Evolutionary conservation across 768 basidiomycete species (phyloP), one percentile per base, ranked within the genome.

Genomic region (Mrakia blollopis): DNA sequence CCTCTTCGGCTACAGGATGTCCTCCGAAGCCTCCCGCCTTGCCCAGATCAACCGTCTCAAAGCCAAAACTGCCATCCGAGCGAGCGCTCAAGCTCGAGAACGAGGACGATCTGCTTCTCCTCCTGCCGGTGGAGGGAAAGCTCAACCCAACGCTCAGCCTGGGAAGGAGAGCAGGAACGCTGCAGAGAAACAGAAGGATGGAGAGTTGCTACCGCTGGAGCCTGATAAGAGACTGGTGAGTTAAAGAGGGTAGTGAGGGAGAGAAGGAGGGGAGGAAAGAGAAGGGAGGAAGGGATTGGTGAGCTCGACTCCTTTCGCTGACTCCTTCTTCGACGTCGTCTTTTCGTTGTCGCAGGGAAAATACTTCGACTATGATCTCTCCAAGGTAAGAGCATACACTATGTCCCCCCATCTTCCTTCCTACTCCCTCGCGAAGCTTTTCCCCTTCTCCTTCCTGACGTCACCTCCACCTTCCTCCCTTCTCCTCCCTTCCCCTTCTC

Each of bases 291-390:
- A 30, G 16, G 50, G 35, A 10, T 35, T 52, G 37, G 44, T 73
- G 72, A 62, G 65, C 65, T 68, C 65, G 65, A 41, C 18, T 21
- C 23, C 1, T 14, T 41, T 35, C 37, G 23, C 62, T 30, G 32
- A 28, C 30, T 73, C 23, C 60, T 2, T 72, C 57, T 57, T 44
- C 35, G 30, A n/a, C n/a, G n/a, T n/a, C n/a, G n/a, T n/a, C n/a
- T n/a, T 63, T 18, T 73, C 35, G n/a, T 44, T 21, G n/a, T 13
- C 14, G 13, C 39, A 80, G 79, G 96, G 93, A 37, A 92, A 89
- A 68, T 98, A 98, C 85, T 96, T 96, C 80, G 96, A 98, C 80
- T 98, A 97, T 88, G 95, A 98, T 83, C 84, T 98, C 21, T 92
- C 92, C 18, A 98, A 97, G 86, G 73, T 74, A 5, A 18, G 72